Evolutionary conservation across 73 alveolate species (phyloP), one percentile per base, ranked within the genome.

Genomic region (Stentor roeselii): DNA sequence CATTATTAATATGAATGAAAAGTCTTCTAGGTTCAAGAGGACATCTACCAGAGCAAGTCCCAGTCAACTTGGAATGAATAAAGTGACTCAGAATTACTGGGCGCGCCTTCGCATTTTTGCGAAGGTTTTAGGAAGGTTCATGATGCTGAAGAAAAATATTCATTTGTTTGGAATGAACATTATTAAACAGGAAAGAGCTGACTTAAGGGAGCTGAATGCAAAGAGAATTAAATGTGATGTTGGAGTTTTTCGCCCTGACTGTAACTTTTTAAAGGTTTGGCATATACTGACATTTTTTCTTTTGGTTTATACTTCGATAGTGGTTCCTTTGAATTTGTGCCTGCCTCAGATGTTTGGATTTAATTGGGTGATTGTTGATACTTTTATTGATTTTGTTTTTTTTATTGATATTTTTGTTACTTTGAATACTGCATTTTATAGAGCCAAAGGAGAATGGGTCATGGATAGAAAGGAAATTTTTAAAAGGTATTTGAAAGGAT

Each of bases 351-450:
- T 50, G 67, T 11, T 11, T 50, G 67, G 21, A 6, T 21, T 21
- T 50, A 11, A 6, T 11, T 50, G 67, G 67, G 30, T 50, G 6
- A 50, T 50, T 50, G 21, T 50, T 21, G 21, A 50, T 50, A 50
- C 67, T 50, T 11, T 50, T 21, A 50, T 50, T 50, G 96, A 91
- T 40, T 6, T 87, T n/a, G 42, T 84, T 34, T 91, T 91, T 86
- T 58, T 88, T 34, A 14, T 82, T 0, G 93, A 91, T 59, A 59
- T 87, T 4, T 3, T 84, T 4, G 67, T 91, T 60, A 88, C 77
- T 74, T 78, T 88, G 83, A 36, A 87, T 40, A 41, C 91, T 2
- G 93, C 93, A 4, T 84, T 76, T 59, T 89, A 88, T 37, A 88
- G 84, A n/a, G 41, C 60, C 34, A 76, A 84, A 32, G 75, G 41